phyloP scores from a whole-genome alignment of 345 rosid genomes.

The Pugionium cornutum region DNA sequence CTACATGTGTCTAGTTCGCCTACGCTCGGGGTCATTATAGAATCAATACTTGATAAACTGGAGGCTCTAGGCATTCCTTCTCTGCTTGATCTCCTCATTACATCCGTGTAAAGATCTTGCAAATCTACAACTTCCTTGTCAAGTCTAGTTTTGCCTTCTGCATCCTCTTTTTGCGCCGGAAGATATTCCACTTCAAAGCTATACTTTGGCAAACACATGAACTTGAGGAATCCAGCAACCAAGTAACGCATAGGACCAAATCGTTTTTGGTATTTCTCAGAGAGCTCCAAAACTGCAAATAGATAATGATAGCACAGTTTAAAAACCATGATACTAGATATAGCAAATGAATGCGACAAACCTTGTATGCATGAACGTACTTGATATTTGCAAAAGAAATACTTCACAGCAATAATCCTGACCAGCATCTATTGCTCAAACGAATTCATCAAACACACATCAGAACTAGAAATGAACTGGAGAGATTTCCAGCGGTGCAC shows the following conservation, averaged over 20 bases:
- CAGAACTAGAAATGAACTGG: neutral
- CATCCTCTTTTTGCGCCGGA: constrained; percentile 73
- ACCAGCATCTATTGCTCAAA: neutral
- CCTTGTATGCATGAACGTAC: constrained; percentile 10
- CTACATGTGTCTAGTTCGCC: constrained; percentile 76
- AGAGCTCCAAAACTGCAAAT: constrained; percentile 84
- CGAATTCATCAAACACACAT: neutral
- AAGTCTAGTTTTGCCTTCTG: constrained; percentile 52
- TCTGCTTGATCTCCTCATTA: constrained; percentile 73
- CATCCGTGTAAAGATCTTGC: constrained; percentile 79
- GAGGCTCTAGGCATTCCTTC: constrained; percentile 96
- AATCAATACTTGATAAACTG: constrained; percentile 94
- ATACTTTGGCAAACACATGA: constrained; percentile 94
- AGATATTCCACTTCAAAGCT: constrained; percentile 93
- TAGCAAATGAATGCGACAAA: constrained; percentile 11
- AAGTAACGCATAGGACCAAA: constrained; percentile 96
- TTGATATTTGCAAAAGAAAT: constrained; percentile 1
- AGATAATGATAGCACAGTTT: constrained; percentile 32
- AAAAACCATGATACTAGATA: constrained; percentile 2
- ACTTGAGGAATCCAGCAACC: constrained; percentile 95
- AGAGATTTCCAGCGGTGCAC: constrained; percentile 8
- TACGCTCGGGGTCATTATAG: constrained; percentile 84
- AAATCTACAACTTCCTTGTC: constrained; percentile 65
- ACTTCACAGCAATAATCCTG: constrained; percentile 5
- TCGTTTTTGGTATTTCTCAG: constrained; percentile 89